Base-by-base conservation (phyloP, 2,329 filamentous ascomycete species). In the Geosmithia flava region DNA sequence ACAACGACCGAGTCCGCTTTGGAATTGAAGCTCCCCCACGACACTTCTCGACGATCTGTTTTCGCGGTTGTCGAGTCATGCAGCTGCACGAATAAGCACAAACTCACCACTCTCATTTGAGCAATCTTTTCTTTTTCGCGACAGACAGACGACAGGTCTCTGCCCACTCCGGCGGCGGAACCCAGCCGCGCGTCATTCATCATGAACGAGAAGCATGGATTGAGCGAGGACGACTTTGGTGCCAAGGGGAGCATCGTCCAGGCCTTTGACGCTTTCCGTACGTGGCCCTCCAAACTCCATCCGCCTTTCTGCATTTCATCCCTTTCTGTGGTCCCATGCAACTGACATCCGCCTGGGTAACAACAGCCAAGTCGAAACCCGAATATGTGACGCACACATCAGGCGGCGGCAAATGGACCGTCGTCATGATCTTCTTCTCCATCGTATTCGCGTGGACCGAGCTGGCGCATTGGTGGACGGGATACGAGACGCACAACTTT, bases 201-300 rank as follows among this genome's bases (percentile, higher is more conserved):
- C 41, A 93, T 95, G 87, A 87, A 93, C 75, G 72, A 81, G 56
- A 75, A 83, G 59, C 75, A 78, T 56, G 48, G 48, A 48, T 52
- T 90, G 56, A 76, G 89, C 59, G 89, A 95, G 58, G 84, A 85
- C 64, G 71, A 79, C 53, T 95, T 95, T 69, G 85, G 79, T 59
- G 82, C 87, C 57, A 83, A 83, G 62, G 74, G 78, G 49, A 73
- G 68, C 64, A 77, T 83, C 50, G 80, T 95, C 59, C 83, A 83
- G 66, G 89, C 91, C 51, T 98, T 98, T 67, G 93, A 98, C 72
- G 91, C 90, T 55, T 98, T 98, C 65, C 91, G 89, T 95, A 78
- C 62, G 86, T 57, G 40, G 43, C 27, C 42, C 23, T 27, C 7
- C 19, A 39, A 33, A 2, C 43, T 46, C 46, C 23, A 42, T 16